Base-by-base conservation (phyloP, 495 filamentous ascomycete genomes). In the Halenospora varia region DNA sequence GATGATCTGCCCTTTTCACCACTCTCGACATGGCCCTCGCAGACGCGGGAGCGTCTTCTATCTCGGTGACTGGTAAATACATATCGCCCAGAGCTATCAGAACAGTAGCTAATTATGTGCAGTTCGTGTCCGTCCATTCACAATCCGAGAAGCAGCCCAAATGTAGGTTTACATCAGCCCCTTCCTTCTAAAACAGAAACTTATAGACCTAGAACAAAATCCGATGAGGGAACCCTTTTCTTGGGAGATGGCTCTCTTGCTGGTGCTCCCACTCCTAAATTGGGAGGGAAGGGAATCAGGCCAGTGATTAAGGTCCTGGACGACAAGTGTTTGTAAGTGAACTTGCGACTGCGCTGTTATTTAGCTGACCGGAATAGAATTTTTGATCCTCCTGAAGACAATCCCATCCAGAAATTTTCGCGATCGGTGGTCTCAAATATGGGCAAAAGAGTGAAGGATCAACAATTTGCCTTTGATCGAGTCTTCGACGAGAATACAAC, bases 311-410 rank as follows among this genome's bases (percentile, higher is more conserved):
- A 96, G 74, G 92, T 97, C 2, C 82, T 99, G 50, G 94, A 99
- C 68, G 92, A 97, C 68, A 87, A 87, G 66, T 96, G 95, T 77
- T 74, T 99, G 93, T 98, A 79, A 63, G 90, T 82, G 44, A 47
- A 17, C 22, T 29, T 6, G 0, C 18, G 10, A 2, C 18, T 15
- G 19, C 17, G 6, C 11, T 18, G 40, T 25, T 25, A 47, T 47
- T 10, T 10, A 9, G 25, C 39, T 73, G 62, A 76, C 58, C 29
- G 2, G 19, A 20, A 15, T 51, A 98, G 94, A 60, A 84, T 99
- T 22, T 99, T 99, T 72, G 94, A 99, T 66, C 94, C 94, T 10
- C 94, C 94, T 4, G 94, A 99, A 71, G 95, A 97, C 66, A 96
- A 88, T 66, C 89, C 94, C 1, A 85, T 97, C n/a, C 89, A 95